Conservation (phyloP, 73 alveolate genomes). For the Paramecium octaurelia region DNA sequence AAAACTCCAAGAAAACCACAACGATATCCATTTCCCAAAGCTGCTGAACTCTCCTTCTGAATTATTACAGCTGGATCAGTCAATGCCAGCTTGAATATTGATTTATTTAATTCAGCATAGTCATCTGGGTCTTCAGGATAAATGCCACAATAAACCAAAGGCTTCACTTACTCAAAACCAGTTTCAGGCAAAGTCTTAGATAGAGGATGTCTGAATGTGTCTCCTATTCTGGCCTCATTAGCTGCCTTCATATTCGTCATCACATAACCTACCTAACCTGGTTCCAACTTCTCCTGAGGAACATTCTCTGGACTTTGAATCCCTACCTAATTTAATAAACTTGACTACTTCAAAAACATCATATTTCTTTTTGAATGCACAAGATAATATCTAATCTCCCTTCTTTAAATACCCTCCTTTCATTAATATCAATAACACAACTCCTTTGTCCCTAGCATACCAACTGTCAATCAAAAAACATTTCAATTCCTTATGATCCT, state of each 20-base stretch:
- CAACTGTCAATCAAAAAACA: conserved; percentile 62
- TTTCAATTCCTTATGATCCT: conserved; percentile 41
- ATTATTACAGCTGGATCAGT: conserved; percentile 76
- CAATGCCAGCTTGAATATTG: conserved; percentile 69
- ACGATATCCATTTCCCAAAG: conserved; percentile 80
- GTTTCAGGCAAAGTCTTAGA: conserved; percentile 74
- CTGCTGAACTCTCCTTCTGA: conserved; percentile 74
- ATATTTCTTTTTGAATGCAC: conserved; percentile 61
- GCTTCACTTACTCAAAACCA: conserved; percentile 85
- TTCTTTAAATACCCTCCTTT: conserved; percentile 56
- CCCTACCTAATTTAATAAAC: conserved; percentile 77
- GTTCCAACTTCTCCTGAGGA: conserved; percentile 62
- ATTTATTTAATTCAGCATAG: conserved; percentile 72
- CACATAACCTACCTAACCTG: conserved; percentile 94
- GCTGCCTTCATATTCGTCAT: conserved; percentile 86
- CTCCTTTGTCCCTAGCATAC: conserved; percentile 68
- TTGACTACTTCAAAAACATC: conserved; percentile 65
- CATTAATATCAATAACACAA: conserved; percentile 48
- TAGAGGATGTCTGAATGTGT: conserved; percentile 70
- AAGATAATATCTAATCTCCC: conserved; percentile 56
- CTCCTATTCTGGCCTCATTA: conserved; percentile 85
- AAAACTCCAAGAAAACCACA: conserved; percentile 95
- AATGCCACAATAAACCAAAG: conserved; percentile 93
- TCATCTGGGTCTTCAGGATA: conserved; percentile 89
- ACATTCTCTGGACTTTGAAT: conserved; percentile 74